Percentiles rank a stretch among this genome's conserved stretches.
phyloP scores from a whole-genome alignment of 352 stramenopile genomes.

The Globisporangium paddicum region DNA sequence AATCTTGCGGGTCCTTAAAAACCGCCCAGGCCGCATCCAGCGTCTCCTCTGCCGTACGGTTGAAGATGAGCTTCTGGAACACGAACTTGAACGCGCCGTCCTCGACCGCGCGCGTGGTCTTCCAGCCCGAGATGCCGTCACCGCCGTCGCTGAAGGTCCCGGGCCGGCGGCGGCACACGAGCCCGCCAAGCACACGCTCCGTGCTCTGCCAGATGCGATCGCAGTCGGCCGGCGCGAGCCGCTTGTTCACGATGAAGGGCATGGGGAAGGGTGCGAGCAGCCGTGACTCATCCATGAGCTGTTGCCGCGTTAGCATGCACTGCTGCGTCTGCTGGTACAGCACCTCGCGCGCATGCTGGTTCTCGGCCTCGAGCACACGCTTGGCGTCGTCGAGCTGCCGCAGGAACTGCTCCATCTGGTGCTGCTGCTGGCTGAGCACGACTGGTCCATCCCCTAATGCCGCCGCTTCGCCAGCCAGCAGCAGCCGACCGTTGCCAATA shows the following conservation, averaged over 20 bases:
- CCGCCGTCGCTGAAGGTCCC: background rate
- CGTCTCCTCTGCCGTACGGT: background rate
- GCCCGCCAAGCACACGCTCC: slow-evolving; percentile 5
- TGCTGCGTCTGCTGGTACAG: slow-evolving; percentile 11
- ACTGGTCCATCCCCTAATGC: background rate
- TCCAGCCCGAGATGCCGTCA: slow-evolving; percentile 13
- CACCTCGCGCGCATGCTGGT: slow-evolving; percentile 8
- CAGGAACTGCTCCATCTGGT: slow-evolving; percentile 1
- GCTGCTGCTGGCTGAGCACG: slow-evolving; percentile 1
- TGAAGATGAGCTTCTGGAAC: slow-evolving; percentile 12
- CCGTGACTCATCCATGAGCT: slow-evolving; percentile 6
- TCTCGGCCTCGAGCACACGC: slow-evolving; percentile 5
- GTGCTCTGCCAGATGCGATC: slow-evolving; percentile 11
- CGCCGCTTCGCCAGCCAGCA: background rate
- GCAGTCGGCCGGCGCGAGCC: slow-evolving; percentile 8
- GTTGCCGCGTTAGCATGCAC: slow-evolving; percentile 9
- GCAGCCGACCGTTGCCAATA: background rate
- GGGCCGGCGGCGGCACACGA: background rate
- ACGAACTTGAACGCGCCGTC: slow-evolving; percentile 17
- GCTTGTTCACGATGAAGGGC: slow-evolving; percentile 15
- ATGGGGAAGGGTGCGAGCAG: slow-evolving; percentile 2
- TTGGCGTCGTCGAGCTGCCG: slow-evolving; percentile 7
- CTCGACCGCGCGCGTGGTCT: slow-evolving; percentile 10
- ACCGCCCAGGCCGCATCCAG: slow-evolving; percentile 10
- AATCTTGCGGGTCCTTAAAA: slow-evolving; percentile 8